Evolutionary conservation across 2,329 filamentous ascomycete genomes (phyloP).

Genomic region (Drechslerella dactyloides): DNA sequence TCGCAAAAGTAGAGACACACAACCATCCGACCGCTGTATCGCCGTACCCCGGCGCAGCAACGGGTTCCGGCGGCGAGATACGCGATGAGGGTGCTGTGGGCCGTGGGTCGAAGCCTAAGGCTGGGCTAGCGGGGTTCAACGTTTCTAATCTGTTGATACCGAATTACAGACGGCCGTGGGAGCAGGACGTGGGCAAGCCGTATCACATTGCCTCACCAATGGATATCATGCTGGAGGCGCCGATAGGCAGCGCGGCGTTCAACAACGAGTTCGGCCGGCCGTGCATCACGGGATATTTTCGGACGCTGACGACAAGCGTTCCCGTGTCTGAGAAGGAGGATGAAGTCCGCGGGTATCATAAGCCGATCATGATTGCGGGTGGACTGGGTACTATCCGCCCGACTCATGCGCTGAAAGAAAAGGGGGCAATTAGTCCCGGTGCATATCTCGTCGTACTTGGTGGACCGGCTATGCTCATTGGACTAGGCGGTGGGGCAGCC

Average conservation of each 20-base stretch:
- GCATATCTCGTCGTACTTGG: slow-evolving; percentile 91
- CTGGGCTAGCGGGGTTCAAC: slow-evolving; percentile 88
- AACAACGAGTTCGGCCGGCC: slow-evolving; percentile 98
- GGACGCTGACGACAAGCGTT: slow-evolving; percentile 79
- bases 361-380: slow-evolving; percentile 98
- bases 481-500: slow-evolving; percentile 90
- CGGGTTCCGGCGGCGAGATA: slow-evolving; percentile 93
- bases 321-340: slow-evolving; percentile 64
- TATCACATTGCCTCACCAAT: slow-evolving; percentile 90
- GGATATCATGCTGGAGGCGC: slow-evolving; percentile 97
- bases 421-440: slow-evolving; percentile 78
- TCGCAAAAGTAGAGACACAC: slow-evolving; percentile 96
- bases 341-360: slow-evolving; percentile 90
- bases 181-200: slow-evolving; percentile 86
- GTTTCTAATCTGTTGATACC: slow-evolving; percentile 94
- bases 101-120: slow-evolving; percentile 88
- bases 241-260: slow-evolving; percentile 91
- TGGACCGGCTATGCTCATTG: slow-evolving; percentile 96
- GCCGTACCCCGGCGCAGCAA: slow-evolving; percentile 89
- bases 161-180: slow-evolving; percentile 82
- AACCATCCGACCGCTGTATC: slow-evolving; percentile 97
- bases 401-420: slow-evolving; percentile 85
- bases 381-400: slow-evolving; percentile 91
- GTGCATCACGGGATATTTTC: slow-evolving; percentile 85
- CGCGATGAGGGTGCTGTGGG: slow-evolving; percentile 94